Percentiles rank a stretch among this genome's conserved stretches.
Conservation (phyloP, 1,284 basidiomycete species). For the Fomitopsis betulina region DNA sequence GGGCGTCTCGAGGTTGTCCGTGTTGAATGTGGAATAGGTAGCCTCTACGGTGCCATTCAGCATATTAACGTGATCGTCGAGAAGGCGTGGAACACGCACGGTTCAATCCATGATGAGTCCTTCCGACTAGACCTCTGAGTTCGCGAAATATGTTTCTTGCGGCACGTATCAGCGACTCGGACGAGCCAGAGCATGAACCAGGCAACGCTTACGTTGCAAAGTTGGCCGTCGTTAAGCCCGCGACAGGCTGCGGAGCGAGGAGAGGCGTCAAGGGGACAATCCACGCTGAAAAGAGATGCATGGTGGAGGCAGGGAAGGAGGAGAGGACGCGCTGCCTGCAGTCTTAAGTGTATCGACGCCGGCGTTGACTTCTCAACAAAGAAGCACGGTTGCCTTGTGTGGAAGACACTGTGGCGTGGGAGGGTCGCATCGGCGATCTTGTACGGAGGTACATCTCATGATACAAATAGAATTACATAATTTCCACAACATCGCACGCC, state of each 20-base stretch:
- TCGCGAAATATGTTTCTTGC: neutral
- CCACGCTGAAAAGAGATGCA: neutral
- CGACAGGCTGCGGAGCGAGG: neutral
- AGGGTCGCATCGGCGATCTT: too few relatives aligned
- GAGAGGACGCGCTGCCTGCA: neutral
- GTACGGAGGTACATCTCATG: too few relatives aligned
- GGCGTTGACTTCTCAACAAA: too few relatives aligned
- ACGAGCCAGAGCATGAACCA: neutral
- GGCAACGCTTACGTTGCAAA: too few relatives aligned
- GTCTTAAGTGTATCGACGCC: neutral
- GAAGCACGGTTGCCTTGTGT: too few relatives aligned
- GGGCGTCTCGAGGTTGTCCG: neutral
- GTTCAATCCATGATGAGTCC: neutral
- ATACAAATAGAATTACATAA: too few relatives aligned
- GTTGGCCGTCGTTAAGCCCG: too few relatives aligned
- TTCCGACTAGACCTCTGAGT: neutral
- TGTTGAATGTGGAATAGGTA: neutral
- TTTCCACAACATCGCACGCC: too few relatives aligned
- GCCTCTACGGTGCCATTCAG: neutral
- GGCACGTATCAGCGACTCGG: neutral
- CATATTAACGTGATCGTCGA: neutral
- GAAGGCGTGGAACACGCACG: neutral
- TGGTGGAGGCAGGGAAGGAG: neutral
- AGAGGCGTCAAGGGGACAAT: neutral
- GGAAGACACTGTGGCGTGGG: too few relatives aligned